Evolutionary conservation across 2,329 filamentous ascomycete species (phyloP).

Genomic region (Trichoderma koningiopsis): DNA sequence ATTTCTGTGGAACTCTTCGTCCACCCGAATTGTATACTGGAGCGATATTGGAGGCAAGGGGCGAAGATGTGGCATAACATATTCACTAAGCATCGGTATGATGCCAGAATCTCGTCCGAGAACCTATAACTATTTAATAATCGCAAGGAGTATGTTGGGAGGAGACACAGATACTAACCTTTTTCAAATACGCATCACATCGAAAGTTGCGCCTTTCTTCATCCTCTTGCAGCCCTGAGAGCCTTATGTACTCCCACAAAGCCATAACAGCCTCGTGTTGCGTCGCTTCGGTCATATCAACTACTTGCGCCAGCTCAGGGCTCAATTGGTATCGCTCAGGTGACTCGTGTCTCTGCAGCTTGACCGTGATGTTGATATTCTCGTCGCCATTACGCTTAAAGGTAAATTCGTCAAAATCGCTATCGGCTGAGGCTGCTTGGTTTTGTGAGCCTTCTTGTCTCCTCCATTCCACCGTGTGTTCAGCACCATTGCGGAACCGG

Average conservation of each 20-base stretch:
- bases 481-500: conserved; percentile 56
- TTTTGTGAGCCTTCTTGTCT: conserved; percentile 67
- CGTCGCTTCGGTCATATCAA: conserved; percentile 86
- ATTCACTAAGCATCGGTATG: conserved; percentile 83
- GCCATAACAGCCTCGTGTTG: conserved; percentile 86
- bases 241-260: conserved; percentile 92
- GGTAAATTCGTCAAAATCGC: conserved; percentile 86
- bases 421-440: conserved; percentile 55
- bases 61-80: conserved; percentile 75
- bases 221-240: conserved; percentile 85
- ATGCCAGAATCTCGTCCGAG: conserved; percentile 75
- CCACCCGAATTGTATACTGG: conserved; percentile 90
- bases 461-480: conserved; percentile 78
- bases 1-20: conserved; percentile 75
- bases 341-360: conserved; percentile 78
- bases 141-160: not conserved
- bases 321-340: conserved; percentile 83
- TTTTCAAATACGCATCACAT: conserved; percentile 80
- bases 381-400: conserved; percentile 93
- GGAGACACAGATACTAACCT: conserved; percentile 53
- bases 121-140: conserved; percentile 53
- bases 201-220: conserved; percentile 92
- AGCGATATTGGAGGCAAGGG: conserved; percentile 81
- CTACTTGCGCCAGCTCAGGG: conserved; percentile 75
- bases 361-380: conserved; percentile 88